phyloP scores from a whole-genome alignment of 176 grass and related monocot genomes.

The Urochloa ruziziensis region DNA sequence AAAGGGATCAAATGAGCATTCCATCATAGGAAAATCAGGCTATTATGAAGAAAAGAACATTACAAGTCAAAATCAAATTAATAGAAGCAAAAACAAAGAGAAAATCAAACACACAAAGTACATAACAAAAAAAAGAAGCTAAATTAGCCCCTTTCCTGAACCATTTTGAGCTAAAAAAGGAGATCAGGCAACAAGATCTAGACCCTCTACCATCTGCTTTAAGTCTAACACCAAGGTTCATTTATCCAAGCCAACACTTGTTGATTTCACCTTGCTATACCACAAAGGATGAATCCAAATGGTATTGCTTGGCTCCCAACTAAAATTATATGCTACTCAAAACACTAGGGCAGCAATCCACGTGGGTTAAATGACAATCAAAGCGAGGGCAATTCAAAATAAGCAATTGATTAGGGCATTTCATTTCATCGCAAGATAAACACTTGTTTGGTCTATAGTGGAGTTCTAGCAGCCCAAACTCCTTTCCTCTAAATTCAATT shows the following conservation, averaged over 20 bases:
- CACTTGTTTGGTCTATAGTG: background rate
- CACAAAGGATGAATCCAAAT: background rate
- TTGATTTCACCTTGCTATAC: background rate
- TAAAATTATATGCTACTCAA: background rate
- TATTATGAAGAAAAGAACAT: background rate
- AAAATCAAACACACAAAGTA: constrained; percentile 12
- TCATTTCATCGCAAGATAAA: background rate
- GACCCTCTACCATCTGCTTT: background rate
- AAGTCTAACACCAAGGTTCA: background rate
- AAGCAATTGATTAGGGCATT: background rate
- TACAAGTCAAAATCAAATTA: background rate
- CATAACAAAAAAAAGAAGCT: background rate
- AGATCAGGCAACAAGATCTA: background rate
- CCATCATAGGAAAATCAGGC: background rate
- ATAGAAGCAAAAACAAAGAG: background rate
- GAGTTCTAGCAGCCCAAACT: background rate
- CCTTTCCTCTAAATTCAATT: background rate
- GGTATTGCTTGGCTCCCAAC: background rate
- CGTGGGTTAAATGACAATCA: background rate
- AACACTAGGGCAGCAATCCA: background rate
- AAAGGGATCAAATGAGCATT: constrained; percentile 21
- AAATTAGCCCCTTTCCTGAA: background rate
- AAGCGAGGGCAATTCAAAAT: background rate
- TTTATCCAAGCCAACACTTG: constrained; percentile 10
- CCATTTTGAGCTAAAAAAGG: constrained; percentile 21